A percentile compares a stretch with the other conserved stretches of the same genome.
phyloP scores from a whole-genome alignment of 352 stramenopile genomes.

The Phytopythium sindhum region DNA sequence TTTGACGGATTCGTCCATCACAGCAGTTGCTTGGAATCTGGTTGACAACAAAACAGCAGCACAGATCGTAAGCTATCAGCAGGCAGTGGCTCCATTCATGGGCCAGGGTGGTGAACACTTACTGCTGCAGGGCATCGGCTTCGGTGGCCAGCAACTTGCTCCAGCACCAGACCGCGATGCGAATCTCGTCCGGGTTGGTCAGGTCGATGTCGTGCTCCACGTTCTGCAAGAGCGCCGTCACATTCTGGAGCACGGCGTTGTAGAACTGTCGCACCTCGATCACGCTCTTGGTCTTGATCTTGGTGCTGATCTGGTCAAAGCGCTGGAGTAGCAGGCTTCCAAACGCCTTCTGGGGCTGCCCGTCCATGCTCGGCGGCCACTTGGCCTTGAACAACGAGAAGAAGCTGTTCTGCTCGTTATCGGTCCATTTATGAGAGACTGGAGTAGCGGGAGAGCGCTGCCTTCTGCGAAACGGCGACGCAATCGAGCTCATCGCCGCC shows the following conservation, averaged over 20 bases:
- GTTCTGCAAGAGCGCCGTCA: conserved; percentile 37
- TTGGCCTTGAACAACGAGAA: conserved; percentile 70
- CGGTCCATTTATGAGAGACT: conserved; percentile 31
- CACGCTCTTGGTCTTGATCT: conserved; percentile 57
- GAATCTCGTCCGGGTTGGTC: conserved; percentile 62
- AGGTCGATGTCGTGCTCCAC: conserved; percentile 61
- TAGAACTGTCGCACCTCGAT: conserved; percentile 64
- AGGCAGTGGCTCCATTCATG: too few relatives aligned
- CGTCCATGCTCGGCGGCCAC: conserved; percentile 32
- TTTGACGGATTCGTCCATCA: conserved; percentile 20
- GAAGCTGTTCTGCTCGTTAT: conserved; percentile 64
- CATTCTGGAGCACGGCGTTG: conserved; percentile 41
- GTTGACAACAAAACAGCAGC: background rate
- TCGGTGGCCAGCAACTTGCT: conserved; percentile 51
- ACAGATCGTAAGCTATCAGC: conserved; percentile 5
- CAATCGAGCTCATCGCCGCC: conserved; percentile 4
- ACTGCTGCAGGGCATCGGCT: conserved; percentile 17
- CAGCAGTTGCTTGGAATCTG: conserved; percentile 39
- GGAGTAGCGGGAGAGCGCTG: conserved; percentile 11
- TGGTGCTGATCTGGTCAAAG: conserved; percentile 59
- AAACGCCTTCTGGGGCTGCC: conserved; percentile 21
- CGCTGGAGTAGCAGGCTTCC: conserved; percentile 46
- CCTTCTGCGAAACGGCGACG: conserved; percentile 11
- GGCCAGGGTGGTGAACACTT: conserved; percentile 11
- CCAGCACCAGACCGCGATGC: conserved; percentile 73